phyloP scores from a whole-genome alignment of 306 rosid species.

The Pyrus betulifolia region DNA sequence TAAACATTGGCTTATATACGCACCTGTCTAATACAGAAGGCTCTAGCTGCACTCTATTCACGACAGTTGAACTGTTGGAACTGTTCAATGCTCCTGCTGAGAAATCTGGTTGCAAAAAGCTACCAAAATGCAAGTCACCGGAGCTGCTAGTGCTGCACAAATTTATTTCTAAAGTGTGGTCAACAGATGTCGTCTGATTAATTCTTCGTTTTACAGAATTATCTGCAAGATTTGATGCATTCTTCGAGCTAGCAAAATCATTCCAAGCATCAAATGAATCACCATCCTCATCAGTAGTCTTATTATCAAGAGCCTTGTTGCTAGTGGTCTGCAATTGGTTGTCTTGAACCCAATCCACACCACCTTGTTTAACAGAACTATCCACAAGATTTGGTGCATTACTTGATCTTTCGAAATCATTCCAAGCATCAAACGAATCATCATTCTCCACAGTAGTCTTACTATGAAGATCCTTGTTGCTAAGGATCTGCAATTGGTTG shows the following conservation, averaged over 20 bases:
- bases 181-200: slow-evolving; percentile 20
- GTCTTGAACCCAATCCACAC: slow-evolving; percentile 32
- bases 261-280: slow-evolving; percentile 56
- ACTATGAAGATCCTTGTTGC: slow-evolving; percentile 27
- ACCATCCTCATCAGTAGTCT: slow-evolving; percentile 19
- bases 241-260: slow-evolving; percentile 44
- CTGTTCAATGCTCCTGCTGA: slow-evolving; percentile 34
- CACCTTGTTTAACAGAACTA: slow-evolving; percentile 32
- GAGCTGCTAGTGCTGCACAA: slow-evolving; percentile 34
- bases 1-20: slow-evolving; percentile 11
- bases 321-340: slow-evolving; percentile 36
- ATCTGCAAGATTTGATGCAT: slow-evolving; percentile 29
- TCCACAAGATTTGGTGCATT: slow-evolving; percentile 28
- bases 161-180: slow-evolving; percentile 29
- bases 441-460: slow-evolving; percentile 20
- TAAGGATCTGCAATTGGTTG: slow-evolving; percentile 35
- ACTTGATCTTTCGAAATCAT: slow-evolving; percentile 46
- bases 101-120: slow-evolving; percentile 32
- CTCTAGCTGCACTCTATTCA: slow-evolving; percentile 18
- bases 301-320: slow-evolving; percentile 26
- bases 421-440: slow-evolving; percentile 54
- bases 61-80: slow-evolving; percentile 29
- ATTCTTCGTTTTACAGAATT: slow-evolving; percentile 32
- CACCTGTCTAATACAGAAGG: slow-evolving; percentile 53
- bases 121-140: slow-evolving; percentile 37